Percentiles rank a stretch among this genome's conserved stretches.
phyloP scores from a whole-genome alignment of 768 basidiomycete species.

The Mrakia gelida region DNA sequence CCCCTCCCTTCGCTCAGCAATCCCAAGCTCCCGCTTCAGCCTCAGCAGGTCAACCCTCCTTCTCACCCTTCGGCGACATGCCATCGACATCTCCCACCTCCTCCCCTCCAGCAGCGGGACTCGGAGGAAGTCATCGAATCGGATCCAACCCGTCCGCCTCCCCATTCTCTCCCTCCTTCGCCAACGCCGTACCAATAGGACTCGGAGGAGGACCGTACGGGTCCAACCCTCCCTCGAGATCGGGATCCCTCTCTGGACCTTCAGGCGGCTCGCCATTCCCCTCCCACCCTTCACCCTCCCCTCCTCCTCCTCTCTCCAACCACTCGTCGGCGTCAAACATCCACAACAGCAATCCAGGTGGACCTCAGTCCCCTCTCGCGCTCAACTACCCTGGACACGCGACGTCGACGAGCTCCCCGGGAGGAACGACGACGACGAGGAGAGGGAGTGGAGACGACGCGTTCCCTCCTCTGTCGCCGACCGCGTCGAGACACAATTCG shows the following conservation, averaged over 20 bases:
- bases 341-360: background rate
- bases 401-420: no score
- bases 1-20: background rate
- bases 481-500: background rate
- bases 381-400: background rate
- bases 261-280: background rate
- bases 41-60: background rate
- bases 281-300: background rate
- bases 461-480: slow-evolving; percentile 9
- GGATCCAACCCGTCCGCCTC: background rate
- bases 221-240: background rate
- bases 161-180: slow-evolving; percentile 9
- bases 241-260: background rate
- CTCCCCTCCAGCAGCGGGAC: background rate
- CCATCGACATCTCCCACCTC: background rate
- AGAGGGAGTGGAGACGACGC: background rate
- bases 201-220: background rate
- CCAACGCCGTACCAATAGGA: background rate
- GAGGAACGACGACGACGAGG: no score
- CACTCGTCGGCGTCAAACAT: background rate
- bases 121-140: background rate
- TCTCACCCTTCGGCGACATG: slow-evolving; percentile 10
- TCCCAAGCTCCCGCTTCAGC: background rate
- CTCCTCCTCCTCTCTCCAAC: slow-evolving; percentile 1
- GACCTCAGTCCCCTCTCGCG: slow-evolving; percentile 5